Base-by-base conservation (phyloP, 371 early-diverging fungal species). In the Rhizopus stolonifer region DNA sequence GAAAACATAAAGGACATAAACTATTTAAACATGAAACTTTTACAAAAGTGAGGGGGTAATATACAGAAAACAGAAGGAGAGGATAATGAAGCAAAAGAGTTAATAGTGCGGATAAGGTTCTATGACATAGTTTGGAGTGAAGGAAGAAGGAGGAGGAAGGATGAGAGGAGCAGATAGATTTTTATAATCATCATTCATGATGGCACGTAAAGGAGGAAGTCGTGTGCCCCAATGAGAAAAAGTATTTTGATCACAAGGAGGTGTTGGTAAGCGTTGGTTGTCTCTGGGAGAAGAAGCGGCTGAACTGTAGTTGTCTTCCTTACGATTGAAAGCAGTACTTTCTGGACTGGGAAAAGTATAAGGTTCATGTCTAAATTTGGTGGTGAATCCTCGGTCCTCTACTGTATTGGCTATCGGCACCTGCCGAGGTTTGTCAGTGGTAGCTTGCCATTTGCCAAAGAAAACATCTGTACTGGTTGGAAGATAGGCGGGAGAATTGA, bases 401-500 rank as follows among this genome's bases (percentile, higher is more conserved):
- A n/a, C 6, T 11, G 11, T 15, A 14, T 36, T 15, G 6, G 15
- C 15, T 23, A 23, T 24, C 2, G 45, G 25, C 3, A 7, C 10
- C 13, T 45, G 23, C 17, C 26, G 14, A 3, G 24, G 25, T 45
- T 23, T 45, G 3, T 23, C 42, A 2, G 31, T 25, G 2, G 29
- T 44, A 19, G 55, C 50, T 39, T 60, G 60, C 60, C 60, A 60
- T 22, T 46, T 32, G 25, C 60, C 60, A 54, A 60, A 60, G 15
- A 46, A 54, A 6, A 49, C 60, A 19, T 54, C 51, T 4, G 49
- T 17, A n/a, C n/a, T n/a, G n/a, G n/a, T n/a, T n/a, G n/a, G n/a
- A n/a, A n/a, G n/a, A n/a, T n/a, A n/a, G n/a, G n/a, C n/a, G n/a
- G n/a, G n/a, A n/a, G n/a, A n/a, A n/a, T n/a, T n/a, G n/a, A n/a